Conservation (phyloP, 371 early-diverging fungal genomes). For the Syncephalastrum contaminatum region DNA sequence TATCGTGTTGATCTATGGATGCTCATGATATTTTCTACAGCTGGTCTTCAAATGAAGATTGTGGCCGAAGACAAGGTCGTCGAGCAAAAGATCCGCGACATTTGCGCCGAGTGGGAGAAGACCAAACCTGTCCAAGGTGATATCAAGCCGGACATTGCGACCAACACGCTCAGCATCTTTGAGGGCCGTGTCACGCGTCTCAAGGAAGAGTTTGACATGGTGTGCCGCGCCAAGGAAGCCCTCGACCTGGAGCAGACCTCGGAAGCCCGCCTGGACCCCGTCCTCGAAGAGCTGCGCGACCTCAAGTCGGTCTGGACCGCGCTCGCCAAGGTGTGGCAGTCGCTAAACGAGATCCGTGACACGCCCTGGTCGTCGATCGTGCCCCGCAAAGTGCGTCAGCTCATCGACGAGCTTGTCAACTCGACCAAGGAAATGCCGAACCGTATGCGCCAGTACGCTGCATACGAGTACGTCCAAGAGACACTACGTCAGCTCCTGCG, state of each 20-base stretch:
- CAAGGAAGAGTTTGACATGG: conserved; percentile 86
- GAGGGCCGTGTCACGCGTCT: conserved; percentile 83
- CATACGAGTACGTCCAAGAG: conserved; percentile 92
- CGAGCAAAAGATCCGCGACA: conserved; percentile 82
- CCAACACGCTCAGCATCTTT: conserved; percentile 81
- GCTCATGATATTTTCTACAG: conserved; percentile 25
- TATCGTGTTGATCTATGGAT: background rate
- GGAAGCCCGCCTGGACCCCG: conserved; percentile 77
- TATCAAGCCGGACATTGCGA: conserved; percentile 84
- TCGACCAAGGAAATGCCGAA: conserved; percentile 91
- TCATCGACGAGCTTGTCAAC: conserved; percentile 80
- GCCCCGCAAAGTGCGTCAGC: conserved; percentile 87
- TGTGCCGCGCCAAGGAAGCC: conserved; percentile 93
- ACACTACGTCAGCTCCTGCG: conserved; percentile 77
- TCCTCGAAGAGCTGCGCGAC: conserved; percentile 93
- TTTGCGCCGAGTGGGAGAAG: conserved; percentile 91
- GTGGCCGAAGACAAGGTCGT: conserved; percentile 86
- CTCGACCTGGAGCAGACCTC: conserved; percentile 75
- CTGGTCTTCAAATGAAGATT: conserved; percentile 89
- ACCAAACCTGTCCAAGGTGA: conserved; percentile 95
- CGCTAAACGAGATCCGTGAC: conserved; percentile 84
- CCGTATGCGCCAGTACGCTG: conserved; percentile 96
- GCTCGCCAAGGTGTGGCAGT: conserved; percentile 81
- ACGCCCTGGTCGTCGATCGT: conserved; percentile 87
- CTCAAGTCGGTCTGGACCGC: conserved; percentile 94